Evolutionary conservation across 768 basidiomycete species (phyloP).

Genomic region (Leucogyrophana mollusca): DNA sequence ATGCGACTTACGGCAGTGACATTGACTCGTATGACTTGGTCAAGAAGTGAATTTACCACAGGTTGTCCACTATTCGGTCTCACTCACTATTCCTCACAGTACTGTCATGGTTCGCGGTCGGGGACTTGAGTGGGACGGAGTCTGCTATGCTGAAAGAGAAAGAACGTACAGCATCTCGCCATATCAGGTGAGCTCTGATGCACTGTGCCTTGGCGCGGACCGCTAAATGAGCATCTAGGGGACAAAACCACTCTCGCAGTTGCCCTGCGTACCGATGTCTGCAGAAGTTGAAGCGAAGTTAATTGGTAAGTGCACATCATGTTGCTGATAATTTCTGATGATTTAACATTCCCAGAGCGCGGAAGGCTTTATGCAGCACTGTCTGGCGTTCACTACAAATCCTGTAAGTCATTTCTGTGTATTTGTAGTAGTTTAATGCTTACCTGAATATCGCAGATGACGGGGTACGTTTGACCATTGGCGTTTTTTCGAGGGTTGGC

Average conservation of each 20-base stretch:
- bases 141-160: conserved; percentile 1
- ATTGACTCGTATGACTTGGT: too few relatives aligned
- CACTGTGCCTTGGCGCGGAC: too few relatives aligned
- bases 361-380: conserved; percentile 10
- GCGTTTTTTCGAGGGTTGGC: too few relatives aligned
- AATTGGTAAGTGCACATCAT: conserved; percentile 11
- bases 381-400: conserved; percentile 14
- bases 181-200: conserved; percentile 7
- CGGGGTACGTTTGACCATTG: conserved; percentile 12
- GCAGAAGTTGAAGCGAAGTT: conserved; percentile 6
- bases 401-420: conserved; percentile 17
- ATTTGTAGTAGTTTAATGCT: too few relatives aligned
- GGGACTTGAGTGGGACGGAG: conserved; percentile 10
- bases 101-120: neutral
- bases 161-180: neutral
- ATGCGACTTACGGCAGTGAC: too few relatives aligned
- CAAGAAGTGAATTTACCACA: too few relatives aligned
- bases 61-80: too few relatives aligned
- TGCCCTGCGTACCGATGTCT: conserved; percentile 10
- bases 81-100: too few relatives aligned
- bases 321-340: too few relatives aligned
- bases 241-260: neutral
- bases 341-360: conserved; percentile 8
- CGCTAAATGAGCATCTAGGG: too few relatives aligned
- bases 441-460: too few relatives aligned